Conservation (phyloP, 345 rosid genomes). For the Isatis tinctoria region DNA sequence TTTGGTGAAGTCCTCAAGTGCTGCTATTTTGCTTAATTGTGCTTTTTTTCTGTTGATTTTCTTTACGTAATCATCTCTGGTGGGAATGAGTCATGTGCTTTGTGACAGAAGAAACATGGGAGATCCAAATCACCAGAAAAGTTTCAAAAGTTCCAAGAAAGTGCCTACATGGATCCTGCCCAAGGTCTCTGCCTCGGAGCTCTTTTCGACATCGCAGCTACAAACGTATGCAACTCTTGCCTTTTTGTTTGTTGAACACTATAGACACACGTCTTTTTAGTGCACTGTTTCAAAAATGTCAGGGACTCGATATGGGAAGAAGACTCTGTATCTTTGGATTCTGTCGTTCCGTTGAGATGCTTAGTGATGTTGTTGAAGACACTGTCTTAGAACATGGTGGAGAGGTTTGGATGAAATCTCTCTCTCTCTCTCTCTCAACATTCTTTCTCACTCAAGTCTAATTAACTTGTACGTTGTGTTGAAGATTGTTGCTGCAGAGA, state of each 20-base stretch:
- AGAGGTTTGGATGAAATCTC: constrained; percentile 46
- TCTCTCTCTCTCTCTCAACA: neutral
- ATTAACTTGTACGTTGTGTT: neutral
- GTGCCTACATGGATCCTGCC: constrained; percentile 82
- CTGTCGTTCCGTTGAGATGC: constrained; percentile 97
- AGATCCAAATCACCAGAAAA: constrained; percentile 44
- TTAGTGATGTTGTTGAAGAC: constrained; percentile 91
- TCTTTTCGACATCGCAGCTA: constrained; percentile 86
- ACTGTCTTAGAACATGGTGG: constrained; percentile 91
- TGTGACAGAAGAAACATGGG: constrained; percentile 56
- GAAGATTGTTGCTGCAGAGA: constrained; percentile 74
- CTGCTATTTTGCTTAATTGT: neutral
- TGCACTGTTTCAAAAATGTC: neutral
- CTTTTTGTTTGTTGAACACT: neutral
- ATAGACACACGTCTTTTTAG: neutral
- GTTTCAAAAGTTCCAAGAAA: constrained; percentile 66
- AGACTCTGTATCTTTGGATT: constrained; percentile 92
- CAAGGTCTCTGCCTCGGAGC: constrained; percentile 89
- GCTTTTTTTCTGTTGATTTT: neutral
- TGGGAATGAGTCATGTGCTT: neutral
- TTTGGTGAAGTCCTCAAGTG: neutral
- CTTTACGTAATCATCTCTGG: neutral
- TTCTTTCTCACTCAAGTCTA: neutral
- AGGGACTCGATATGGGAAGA: constrained; percentile 95
- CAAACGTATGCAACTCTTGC: constrained; percentile 52